Evolutionary conservation across 768 basidiomycete species (phyloP).

Genomic region (Suillus americanus): DNA sequence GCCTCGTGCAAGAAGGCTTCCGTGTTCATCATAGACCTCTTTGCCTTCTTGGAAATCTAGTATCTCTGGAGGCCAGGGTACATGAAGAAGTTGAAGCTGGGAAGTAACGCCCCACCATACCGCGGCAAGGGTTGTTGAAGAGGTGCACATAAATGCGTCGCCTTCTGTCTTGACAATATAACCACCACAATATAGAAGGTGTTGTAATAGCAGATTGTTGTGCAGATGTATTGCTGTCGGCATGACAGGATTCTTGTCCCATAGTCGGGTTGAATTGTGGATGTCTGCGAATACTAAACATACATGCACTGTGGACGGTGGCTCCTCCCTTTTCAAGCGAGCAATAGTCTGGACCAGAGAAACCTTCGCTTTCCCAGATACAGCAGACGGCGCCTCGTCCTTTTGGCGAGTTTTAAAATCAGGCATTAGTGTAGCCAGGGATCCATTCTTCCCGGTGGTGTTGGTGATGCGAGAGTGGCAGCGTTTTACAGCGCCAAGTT

Average conservation of each 20-base stretch:
- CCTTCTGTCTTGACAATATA: constrained; percentile 99
- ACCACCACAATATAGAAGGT: constrained; percentile 86
- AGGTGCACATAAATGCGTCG: constrained; percentile 99
- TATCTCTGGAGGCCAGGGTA: constrained; percentile 91
- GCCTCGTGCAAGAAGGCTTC: constrained; percentile 76
- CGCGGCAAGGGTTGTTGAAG: constrained; percentile 83
- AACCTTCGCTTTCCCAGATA: constrained; percentile 81
- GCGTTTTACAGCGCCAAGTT: no score
- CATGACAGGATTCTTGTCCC: constrained; percentile 77
- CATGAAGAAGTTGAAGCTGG: constrained; percentile 77
- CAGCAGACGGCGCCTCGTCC: constrained; percentile 88
- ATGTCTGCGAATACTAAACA: constrained; percentile 98
- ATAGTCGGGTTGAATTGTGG: constrained; percentile 87
- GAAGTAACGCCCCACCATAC: constrained; percentile 91
- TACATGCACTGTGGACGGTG: constrained; percentile 82
- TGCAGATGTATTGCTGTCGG: constrained; percentile 89
- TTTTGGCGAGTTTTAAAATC: constrained; percentile 68
- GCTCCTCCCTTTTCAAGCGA: constrained; percentile 74
- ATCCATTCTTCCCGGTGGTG: constrained; percentile 65
- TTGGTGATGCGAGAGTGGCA: no score
- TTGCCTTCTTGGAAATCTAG: constrained; percentile 91
- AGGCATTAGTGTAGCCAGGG: constrained; percentile 84
- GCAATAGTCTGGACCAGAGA: constrained; percentile 53
- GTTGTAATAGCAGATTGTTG: constrained; percentile 57
- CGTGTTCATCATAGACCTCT: constrained; percentile 65